A percentile compares a stretch with the other conserved stretches of the same genome.
Conservation (phyloP, 371 early-diverging fungal genomes). For the Mucor racemosus region DNA sequence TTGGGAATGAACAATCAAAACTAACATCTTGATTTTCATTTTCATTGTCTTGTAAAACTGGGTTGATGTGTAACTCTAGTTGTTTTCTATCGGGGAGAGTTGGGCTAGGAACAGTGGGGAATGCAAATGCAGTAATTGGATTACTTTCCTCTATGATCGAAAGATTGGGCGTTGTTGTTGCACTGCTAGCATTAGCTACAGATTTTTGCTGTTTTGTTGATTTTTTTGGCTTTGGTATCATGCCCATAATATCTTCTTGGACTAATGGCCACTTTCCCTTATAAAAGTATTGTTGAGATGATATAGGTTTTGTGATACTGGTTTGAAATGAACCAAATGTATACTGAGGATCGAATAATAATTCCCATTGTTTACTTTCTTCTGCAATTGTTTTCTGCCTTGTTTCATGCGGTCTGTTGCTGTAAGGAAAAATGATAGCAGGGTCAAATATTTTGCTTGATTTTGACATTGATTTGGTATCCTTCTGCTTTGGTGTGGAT, state of each 20-base stretch:
- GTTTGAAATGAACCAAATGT: conserved; percentile 26
- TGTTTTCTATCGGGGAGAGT: conserved; percentile 18
- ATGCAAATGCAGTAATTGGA: neutral
- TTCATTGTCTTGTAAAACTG: neutral
- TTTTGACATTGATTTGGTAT: neutral
- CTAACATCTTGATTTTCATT: neutral
- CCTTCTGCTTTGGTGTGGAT: neutral
- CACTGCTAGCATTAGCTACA: no score
- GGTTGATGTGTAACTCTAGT: conserved; percentile 5
- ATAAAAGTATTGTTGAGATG: conserved; percentile 8
- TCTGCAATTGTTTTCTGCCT: conserved; percentile 8
- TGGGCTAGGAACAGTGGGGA: conserved; percentile 12
- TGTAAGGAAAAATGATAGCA: conserved; percentile 10
- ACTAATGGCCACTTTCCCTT: conserved; percentile 21
- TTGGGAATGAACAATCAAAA: neutral
- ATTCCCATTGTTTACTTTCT: conserved; percentile 31
- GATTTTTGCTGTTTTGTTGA: neutral
- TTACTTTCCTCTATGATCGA: neutral
- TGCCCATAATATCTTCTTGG: conserved; percentile 16
- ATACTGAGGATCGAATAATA: conserved; percentile 26
- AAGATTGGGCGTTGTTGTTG: neutral
- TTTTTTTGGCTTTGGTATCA: conserved; percentile 1
- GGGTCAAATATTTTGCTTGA: neutral
- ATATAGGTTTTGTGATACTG: conserved; percentile 1
- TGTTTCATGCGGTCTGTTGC: conserved; percentile 6